Base-by-base conservation (phyloP, 768 basidiomycete species). In the Serendipita sp. region DNA sequence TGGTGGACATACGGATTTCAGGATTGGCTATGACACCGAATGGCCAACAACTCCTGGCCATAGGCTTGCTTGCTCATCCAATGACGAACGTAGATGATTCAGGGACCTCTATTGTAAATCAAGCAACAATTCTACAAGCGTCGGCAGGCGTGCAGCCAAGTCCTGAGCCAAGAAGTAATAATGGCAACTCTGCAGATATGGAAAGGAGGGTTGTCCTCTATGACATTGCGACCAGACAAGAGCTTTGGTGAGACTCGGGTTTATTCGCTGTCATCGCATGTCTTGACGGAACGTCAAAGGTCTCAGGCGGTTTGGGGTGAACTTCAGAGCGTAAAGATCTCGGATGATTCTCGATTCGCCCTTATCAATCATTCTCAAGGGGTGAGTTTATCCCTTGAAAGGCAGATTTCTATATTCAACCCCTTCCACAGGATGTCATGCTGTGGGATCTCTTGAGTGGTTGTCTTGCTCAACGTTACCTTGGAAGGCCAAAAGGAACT, bases 21-120 rank as follows among this genome's bases (percentile, higher is more conserved):
- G 91, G 92, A 71, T 82, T 96, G 69, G 85, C 86, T 50, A 75
- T 96, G 65, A 85, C 92, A 2, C 91, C 93, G 24, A 90, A 95
- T 73, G 82, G 83, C 69, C 79, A 81, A 64, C 84, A 84, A 62
- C 75, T 99, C 64, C 83, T 99, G 45, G 86, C 88, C n/a, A 81
- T 91, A 61, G 92, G 91, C 42, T 61, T 48, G 63, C 64, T 4
- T 64, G 51, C 33, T 16, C 62, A 26, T 42, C 53, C 53, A 30
- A 20, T 34, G 28, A 26, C 53, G 13, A 58, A 9, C 9, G 22
- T 31, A 34, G 30, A 28, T 58, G 53, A 58, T 5, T 31, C 22
- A 26, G 30, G 17, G 2, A n/a, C 53, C 11, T 30, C 24, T 11
- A 31, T 33, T 24, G 17, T 24, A 22, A 58, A n/a, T 24, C 24